phyloP scores from a whole-genome alignment of 2,329 filamentous ascomycete genomes.

The Tolypocladium pustulatum region DNA sequence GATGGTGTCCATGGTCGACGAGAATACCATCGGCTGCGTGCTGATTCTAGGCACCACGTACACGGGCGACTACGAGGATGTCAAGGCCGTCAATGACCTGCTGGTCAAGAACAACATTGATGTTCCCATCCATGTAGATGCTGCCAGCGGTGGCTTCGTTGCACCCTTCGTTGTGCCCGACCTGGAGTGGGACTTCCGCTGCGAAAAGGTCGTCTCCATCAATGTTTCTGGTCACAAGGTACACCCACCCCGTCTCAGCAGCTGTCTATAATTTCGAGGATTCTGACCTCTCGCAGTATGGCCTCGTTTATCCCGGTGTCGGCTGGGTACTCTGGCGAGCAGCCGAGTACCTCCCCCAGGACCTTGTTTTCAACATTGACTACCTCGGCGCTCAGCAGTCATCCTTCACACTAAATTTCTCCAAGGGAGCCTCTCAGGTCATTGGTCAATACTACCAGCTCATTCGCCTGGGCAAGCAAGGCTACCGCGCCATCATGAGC shows the following conservation, averaged over 20 bases:
- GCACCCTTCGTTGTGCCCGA: constrained; percentile 81
- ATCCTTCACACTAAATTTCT: constrained; percentile 96
- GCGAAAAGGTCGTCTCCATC: constrained; percentile 83
- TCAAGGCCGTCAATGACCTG: constrained; percentile 84
- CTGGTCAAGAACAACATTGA: constrained; percentile 66
- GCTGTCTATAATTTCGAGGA: too few relatives aligned
- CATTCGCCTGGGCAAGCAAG: constrained; percentile 85
- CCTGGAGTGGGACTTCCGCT: constrained; percentile 84
- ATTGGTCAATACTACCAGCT: constrained; percentile 98
- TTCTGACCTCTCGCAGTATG: constrained; percentile 29
- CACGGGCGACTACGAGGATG: constrained; percentile 91
- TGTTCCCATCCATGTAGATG: constrained; percentile 86
- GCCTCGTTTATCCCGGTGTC: constrained; percentile 75
- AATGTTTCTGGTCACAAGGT: constrained; percentile 89
- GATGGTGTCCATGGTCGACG: constrained; percentile 50
- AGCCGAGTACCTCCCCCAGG: constrained; percentile 73
- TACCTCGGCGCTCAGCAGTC: constrained; percentile 93
- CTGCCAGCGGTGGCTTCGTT: constrained; percentile 85
- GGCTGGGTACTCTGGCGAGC: constrained; percentile 90
- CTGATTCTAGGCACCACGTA: constrained; percentile 87
- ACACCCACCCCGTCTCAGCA: constrained; percentile 17
- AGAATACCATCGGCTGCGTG: constrained; percentile 83
- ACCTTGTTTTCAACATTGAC: constrained; percentile 98
- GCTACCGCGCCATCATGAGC: constrained; percentile 86
- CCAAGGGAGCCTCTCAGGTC: constrained; percentile 86